Evolutionary conservation across 345 rosid species (phyloP).

Genomic region (Eutrema yunnanense): DNA sequence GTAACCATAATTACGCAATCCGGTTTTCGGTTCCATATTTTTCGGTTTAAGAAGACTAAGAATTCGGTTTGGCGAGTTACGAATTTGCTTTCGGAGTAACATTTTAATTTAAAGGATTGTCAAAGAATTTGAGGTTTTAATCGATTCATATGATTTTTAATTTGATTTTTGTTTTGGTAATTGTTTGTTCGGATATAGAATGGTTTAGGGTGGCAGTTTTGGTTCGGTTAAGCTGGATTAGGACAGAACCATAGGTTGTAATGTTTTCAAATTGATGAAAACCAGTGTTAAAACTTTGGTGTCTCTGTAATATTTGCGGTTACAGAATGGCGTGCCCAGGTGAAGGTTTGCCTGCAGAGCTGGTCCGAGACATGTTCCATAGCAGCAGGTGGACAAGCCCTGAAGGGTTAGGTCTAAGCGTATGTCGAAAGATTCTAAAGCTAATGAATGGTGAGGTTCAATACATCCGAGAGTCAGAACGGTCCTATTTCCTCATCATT

Average conservation of each 20-base stretch:
- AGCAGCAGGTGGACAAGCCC: conserved; percentile 71
- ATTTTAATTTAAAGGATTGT: background rate
- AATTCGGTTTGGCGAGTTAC: background rate
- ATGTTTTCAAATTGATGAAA: background rate
- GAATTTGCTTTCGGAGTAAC: background rate
- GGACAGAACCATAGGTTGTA: background rate
- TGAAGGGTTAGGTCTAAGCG: conserved; percentile 90
- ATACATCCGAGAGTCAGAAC: conserved; percentile 82
- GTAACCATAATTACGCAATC: background rate
- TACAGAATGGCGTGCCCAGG: conserved; percentile 90
- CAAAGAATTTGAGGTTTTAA: background rate
- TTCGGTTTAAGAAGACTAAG: background rate
- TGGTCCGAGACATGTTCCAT: conserved; percentile 93
- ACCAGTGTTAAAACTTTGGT: background rate
- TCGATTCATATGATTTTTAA: no score
- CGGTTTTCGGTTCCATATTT: background rate
- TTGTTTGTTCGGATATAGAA: background rate
- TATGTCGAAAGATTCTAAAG: conserved; percentile 88
- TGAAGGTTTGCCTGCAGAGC: conserved; percentile 85
- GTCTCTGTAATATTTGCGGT: background rate
- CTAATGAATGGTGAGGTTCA: conserved; percentile 92
- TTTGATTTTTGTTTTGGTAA: background rate
- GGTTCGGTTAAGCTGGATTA: background rate
- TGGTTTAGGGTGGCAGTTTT: background rate
- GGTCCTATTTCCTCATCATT: conserved; percentile 67